Conservation (phyloP, 1,139 yeast species). For the Geotrichum klebahnii region DNA sequence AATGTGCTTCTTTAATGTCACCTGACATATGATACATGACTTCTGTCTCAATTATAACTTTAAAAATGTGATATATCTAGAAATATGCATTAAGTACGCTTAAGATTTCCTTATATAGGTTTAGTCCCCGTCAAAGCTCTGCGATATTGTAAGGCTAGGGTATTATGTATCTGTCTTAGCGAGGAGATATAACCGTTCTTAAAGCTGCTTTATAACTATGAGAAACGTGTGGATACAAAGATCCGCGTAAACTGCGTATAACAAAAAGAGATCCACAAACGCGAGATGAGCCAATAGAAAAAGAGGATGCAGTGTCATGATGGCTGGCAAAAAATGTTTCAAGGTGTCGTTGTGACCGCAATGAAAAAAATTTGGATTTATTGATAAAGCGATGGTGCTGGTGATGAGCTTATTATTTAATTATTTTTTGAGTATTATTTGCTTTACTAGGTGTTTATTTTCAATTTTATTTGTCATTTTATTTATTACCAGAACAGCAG, state of each 20-base stretch:
- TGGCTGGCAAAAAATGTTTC: neutral
- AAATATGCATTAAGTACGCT: neutral
- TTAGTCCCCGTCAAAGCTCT: neutral
- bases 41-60: too few species aligned
- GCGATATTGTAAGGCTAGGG: neutral
- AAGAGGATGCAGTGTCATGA: neutral
- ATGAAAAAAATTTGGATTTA: too few species aligned
- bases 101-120: neutral
- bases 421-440: too few species aligned
- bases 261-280: slow-evolving; percentile 1
- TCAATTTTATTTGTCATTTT: too few species aligned
- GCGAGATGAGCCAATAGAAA: slow-evolving; percentile 2
- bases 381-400: too few species aligned
- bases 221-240: neutral
- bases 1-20: too few species aligned
- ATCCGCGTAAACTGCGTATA: neutral
- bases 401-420: too few species aligned
- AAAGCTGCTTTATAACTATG: neutral
- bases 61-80: too few species aligned
- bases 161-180: neutral
- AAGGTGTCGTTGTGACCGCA: neutral
- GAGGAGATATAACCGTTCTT: neutral
- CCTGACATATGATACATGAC: too few species aligned
- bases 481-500: too few species aligned
- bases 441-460: too few species aligned